Evolutionary conservation across 306 rosid species (phyloP).

Genomic region (Gleditsia sinensis): DNA sequence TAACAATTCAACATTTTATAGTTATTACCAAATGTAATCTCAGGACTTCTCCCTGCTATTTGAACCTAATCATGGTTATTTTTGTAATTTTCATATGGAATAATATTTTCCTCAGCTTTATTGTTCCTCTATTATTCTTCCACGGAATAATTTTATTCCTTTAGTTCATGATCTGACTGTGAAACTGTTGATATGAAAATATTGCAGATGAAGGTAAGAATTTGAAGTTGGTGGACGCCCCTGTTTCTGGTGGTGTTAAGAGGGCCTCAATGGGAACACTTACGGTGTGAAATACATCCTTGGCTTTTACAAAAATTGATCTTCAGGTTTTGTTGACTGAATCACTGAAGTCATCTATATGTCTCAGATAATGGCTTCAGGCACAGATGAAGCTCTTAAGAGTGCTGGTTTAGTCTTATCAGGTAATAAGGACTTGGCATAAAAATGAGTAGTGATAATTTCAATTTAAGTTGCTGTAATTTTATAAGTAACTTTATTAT

Average conservation of each 20-base stretch:
- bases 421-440: slow-evolving; percentile 54
- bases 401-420: slow-evolving; percentile 78
- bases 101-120: slow-evolving; percentile 21
- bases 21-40: slow-evolving; percentile 8
- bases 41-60: slow-evolving; percentile 2
- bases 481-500: slow-evolving; percentile 33
- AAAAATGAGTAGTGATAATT: slow-evolving; percentile 29
- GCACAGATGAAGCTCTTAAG: slow-evolving; percentile 78
- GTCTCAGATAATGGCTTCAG: slow-evolving; percentile 88
- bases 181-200: slow-evolving; percentile 40
- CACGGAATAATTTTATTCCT: slow-evolving; percentile 7
- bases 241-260: slow-evolving; percentile 93
- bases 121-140: slow-evolving; percentile 22
- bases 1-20: slow-evolving; percentile 6
- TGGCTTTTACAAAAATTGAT: slow-evolving; percentile 29
- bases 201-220: slow-evolving; percentile 72
- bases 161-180: slow-evolving; percentile 36
- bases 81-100: slow-evolving; percentile 4
- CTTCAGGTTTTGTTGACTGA: slow-evolving; percentile 33
- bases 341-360: slow-evolving; percentile 33
- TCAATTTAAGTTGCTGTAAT: slow-evolving; percentile 22
- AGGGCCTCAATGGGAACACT: slow-evolving; percentile 84
- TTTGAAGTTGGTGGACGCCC: slow-evolving; percentile 96
- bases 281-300: slow-evolving; percentile 63
- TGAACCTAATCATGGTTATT: slow-evolving; percentile 12